Conservation (phyloP, 345 rosid genomes). For the Salix udensis region DNA sequence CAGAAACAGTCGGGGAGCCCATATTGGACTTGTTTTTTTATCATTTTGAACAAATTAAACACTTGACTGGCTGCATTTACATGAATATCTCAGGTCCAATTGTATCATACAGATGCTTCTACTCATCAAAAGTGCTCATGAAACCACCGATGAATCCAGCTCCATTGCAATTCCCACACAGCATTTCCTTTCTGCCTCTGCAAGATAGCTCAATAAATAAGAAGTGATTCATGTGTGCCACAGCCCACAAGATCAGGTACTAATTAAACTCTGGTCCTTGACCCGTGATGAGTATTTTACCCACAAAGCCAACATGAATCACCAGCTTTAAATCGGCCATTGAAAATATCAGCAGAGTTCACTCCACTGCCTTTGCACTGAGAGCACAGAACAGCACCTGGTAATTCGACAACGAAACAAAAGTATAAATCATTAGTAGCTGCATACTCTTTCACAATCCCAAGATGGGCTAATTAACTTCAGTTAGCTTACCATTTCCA, state of each 20-base stretch:
- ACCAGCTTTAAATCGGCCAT: slow-evolving; percentile 52
- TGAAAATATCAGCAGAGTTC: slow-evolving; percentile 48
- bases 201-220: slow-evolving; percentile 5
- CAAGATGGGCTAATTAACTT: not conserved
- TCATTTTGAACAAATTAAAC: not conserved
- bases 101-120: slow-evolving; percentile 11
- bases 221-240: not conserved
- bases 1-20: not conserved
- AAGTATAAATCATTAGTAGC: not conserved
- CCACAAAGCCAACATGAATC: slow-evolving; percentile 63
- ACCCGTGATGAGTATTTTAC: slow-evolving; percentile 19
- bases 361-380: slow-evolving; percentile 63
- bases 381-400: slow-evolving; percentile 53
- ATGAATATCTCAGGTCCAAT: not conserved
- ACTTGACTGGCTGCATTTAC: not conserved
- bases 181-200: slow-evolving; percentile 51
- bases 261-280: no score
- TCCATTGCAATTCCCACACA: slow-evolving; percentile 62
- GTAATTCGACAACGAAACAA: not conserved
- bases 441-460: not conserved
- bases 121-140: slow-evolving; percentile 55
- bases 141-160: slow-evolving; percentile 68
- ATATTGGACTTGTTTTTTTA: not conserved
- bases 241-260: not conserved
- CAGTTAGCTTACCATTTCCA: slow-evolving; percentile 38